Conservation (phyloP, 257 asterid genomes). For the Osmanthus fragrans region DNA sequence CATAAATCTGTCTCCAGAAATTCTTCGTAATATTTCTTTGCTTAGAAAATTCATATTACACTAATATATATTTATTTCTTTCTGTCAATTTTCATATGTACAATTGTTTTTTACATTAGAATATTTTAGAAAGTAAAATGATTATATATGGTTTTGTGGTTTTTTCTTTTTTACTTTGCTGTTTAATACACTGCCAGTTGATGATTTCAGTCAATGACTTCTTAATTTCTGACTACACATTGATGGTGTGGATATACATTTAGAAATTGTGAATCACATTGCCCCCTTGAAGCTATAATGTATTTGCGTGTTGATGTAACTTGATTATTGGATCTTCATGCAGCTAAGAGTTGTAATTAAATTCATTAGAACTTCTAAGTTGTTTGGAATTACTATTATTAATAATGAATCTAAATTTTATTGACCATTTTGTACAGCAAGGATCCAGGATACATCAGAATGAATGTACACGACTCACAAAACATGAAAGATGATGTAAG, state of each 20-base stretch:
- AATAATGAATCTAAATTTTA: conserved; percentile 17
- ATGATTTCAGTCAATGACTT: neutral
- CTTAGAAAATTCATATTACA: no score
- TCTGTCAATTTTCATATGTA: neutral
- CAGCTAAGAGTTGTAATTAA: conserved; percentile 5
- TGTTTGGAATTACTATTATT: neutral
- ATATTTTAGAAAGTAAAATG: neutral
- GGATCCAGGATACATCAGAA: conserved; percentile 90
- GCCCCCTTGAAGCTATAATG: neutral
- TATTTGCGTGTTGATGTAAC: neutral
- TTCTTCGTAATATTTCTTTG: no score
- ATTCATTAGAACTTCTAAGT: neutral
- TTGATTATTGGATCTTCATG: conserved; percentile 11
- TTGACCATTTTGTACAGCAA: conserved; percentile 52
- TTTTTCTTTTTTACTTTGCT: neutral
- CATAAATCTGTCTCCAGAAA: no score
- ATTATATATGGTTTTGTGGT: neutral
- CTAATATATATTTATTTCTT: no score
- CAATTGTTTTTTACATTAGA: neutral
- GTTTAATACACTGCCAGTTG: conserved; percentile 20
- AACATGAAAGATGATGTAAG: conserved; percentile 91
- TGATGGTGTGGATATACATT: conserved; percentile 9
- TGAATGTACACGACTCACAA: conserved; percentile 58
- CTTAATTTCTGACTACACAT: neutral
- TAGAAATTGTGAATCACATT: neutral